A percentile compares a stretch with the other conserved stretches of the same genome.
These are phyloP conservation scores for Hirschfeldia incana DNA, from an alignment of 345 rosid genomes.

Conservation along the genomic window DNA sequence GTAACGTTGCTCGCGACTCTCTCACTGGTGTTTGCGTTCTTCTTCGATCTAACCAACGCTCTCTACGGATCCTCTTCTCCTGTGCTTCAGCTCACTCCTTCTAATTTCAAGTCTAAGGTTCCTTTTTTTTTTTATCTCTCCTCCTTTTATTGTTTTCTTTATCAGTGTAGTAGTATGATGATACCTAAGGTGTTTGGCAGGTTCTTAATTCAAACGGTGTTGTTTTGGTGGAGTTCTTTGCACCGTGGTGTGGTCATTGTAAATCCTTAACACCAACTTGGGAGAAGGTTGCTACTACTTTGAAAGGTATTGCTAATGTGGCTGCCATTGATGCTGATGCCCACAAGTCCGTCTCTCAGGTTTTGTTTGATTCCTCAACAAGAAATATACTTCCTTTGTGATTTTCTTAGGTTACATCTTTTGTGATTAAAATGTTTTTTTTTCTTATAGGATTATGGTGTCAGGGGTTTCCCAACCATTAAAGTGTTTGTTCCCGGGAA, in stretches of 20 bases:
- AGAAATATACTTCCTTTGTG: background rate
- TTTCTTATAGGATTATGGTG: constrained; percentile 70
- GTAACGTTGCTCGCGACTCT: constrained; percentile 27
- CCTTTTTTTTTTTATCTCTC: background rate
- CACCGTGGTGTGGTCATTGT: constrained; percentile 99
- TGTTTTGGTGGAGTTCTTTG: constrained; percentile 92
- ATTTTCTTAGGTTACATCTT: background rate
- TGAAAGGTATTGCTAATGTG: constrained; percentile 90
- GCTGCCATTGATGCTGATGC: constrained; percentile 96
- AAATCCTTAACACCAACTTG: constrained; percentile 82
- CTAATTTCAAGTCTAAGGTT: constrained; percentile 91
- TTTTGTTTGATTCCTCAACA: constrained; percentile 22
- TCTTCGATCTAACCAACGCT: constrained; percentile 45
- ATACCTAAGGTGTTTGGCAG: constrained; percentile 34
- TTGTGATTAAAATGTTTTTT: background rate
- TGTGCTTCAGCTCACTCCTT: constrained; percentile 83
- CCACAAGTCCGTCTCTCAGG: constrained; percentile 93
- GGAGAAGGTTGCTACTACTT: constrained; percentile 81
- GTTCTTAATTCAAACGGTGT: constrained; percentile 80
- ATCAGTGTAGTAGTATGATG: background rate
- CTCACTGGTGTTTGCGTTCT: constrained; percentile 24
- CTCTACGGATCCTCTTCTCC: constrained; percentile 87
- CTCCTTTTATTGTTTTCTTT: background rate
- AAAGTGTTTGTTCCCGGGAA: constrained; percentile 88
- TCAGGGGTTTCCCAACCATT: constrained; percentile 88